Evolutionary conservation across 345 rosid species (phyloP).

Genomic region (Hibiscus trionum): DNA sequence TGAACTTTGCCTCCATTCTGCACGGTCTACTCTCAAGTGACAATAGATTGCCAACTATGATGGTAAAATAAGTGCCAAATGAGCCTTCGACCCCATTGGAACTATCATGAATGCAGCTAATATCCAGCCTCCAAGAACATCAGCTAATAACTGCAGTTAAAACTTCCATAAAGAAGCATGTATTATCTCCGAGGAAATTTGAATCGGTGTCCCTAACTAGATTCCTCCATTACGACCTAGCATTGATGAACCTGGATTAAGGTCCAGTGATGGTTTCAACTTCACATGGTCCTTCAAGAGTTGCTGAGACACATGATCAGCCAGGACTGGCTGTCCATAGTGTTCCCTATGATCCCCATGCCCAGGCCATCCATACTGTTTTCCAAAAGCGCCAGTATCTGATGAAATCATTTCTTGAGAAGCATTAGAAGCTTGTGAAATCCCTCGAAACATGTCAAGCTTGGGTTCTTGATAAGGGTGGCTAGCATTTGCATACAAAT

Average conservation of each 20-base stretch:
- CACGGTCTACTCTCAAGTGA: neutral
- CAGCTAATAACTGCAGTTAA: too few relatives aligned
- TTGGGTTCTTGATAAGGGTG: conserved; percentile 39
- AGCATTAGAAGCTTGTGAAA: conserved; percentile 39
- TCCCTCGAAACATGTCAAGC: conserved; percentile 43
- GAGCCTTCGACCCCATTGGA: too few relatives aligned
- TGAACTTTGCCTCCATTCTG: neutral
- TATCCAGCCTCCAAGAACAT: neutral
- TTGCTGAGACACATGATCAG: conserved; percentile 61
- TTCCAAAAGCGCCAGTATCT: conserved; percentile 31
- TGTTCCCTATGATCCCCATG: conserved; percentile 20
- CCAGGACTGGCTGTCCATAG: conserved; percentile 39
- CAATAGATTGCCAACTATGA: neutral
- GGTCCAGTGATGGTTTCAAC: conserved; percentile 43
- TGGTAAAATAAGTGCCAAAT: neutral
- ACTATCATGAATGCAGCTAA: neutral
- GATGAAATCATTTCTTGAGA: conserved; percentile 42
- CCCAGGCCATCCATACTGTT: conserved; percentile 24
- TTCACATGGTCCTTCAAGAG: conserved; percentile 48
- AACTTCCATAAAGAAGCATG: too few relatives aligned
- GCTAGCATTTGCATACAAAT: conserved; percentile 28
- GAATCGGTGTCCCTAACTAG: neutral
- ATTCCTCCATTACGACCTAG: conserved; percentile 32
- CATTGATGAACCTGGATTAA: conserved; percentile 36
- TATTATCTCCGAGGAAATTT: too few relatives aligned